Evolutionary conservation across 108 stramenopile species (phyloP).

Genomic region (Cyclostephanos invisitatus): DNA sequence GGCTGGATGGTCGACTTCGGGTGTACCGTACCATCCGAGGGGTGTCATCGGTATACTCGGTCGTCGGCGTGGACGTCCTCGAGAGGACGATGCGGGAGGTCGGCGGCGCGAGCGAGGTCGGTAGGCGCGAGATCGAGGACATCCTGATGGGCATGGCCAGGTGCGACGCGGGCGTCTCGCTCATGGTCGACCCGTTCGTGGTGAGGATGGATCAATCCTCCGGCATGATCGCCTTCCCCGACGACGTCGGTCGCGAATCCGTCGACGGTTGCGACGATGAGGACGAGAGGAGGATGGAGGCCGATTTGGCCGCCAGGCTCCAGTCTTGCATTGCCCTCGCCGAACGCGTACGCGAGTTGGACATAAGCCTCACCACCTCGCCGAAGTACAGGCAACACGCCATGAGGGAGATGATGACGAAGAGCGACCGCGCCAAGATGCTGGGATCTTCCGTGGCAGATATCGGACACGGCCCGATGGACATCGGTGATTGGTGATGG

Average conservation of each 20-base stretch:
- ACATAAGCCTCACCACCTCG: conserved; percentile 54
- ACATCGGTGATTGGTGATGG: conserved; percentile 34
- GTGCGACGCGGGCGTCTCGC: conserved; percentile 32
- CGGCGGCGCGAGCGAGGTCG: conserved; percentile 12
- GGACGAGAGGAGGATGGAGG: conserved; percentile 27
- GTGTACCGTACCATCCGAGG: conserved; percentile 32
- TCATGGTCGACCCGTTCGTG: conserved; percentile 34
- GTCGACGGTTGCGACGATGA: conserved; percentile 45
- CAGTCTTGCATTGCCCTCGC: conserved; percentile 50
- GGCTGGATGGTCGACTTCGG: conserved; percentile 31
- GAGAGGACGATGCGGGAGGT: conserved; percentile 25
- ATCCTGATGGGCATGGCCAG: conserved; percentile 39
- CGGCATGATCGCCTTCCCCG: conserved; percentile 68
- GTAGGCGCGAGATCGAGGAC: conserved; percentile 24
- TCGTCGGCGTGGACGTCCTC: conserved; percentile 17
- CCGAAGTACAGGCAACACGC: conserved; percentile 48
- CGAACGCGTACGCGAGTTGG: conserved; percentile 57
- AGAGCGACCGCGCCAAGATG: conserved; percentile 20
- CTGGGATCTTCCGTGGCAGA: conserved; percentile 30
- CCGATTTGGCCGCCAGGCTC: conserved; percentile 33
- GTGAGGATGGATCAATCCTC: conserved; percentile 32
- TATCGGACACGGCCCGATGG: conserved; percentile 33
- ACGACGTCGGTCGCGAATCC: conserved; percentile 42
- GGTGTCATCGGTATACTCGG: conserved; percentile 43
- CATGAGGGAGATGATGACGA: conserved; percentile 24